These are phyloP conservation scores for Pyracantha coccinea DNA, from an alignment of 331 rosid species.

Conservation along the genomic window DNA sequence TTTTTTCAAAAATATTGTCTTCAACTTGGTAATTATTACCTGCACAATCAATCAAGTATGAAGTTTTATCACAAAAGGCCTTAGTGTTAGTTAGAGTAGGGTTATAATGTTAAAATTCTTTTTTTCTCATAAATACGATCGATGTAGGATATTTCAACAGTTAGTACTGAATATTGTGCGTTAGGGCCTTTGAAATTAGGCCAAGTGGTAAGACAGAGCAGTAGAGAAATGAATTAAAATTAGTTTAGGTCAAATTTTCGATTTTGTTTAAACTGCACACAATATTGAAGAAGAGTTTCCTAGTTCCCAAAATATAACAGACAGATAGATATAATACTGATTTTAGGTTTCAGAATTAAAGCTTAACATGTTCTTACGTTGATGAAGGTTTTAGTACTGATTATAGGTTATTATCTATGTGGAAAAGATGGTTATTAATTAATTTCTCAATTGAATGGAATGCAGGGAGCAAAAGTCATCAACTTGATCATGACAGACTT, in stretches of 20 bases:
- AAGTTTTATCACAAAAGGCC: too few relatives aligned
- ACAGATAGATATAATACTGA: too few relatives aligned
- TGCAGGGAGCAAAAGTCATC: slow-evolving; percentile 86
- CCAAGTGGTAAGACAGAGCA: neutral
- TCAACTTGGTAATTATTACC: too few relatives aligned
- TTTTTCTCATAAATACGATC: too few relatives aligned
- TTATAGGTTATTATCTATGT: neutral
- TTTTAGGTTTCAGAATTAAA: neutral
- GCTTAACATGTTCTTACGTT: neutral
- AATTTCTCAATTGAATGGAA: slow-evolving; percentile 10
- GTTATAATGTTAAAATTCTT: too few relatives aligned
- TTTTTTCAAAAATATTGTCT: too few relatives aligned
- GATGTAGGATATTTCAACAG: too few relatives aligned
- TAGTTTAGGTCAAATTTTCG: neutral
- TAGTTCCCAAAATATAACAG: neutral
- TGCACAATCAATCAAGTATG: too few relatives aligned
- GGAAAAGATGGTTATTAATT: neutral
- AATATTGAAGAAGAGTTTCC: neutral
- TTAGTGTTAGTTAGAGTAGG: too few relatives aligned
- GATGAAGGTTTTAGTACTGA: neutral
- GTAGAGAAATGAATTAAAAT: neutral
- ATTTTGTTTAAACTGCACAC: neutral
- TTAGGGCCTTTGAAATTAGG: neutral
- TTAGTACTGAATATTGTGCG: neutral
- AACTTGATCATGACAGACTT: slow-evolving; percentile 97